Conservation (phyloP, 305 asterid species). For the Fraxinus baroniana region DNA sequence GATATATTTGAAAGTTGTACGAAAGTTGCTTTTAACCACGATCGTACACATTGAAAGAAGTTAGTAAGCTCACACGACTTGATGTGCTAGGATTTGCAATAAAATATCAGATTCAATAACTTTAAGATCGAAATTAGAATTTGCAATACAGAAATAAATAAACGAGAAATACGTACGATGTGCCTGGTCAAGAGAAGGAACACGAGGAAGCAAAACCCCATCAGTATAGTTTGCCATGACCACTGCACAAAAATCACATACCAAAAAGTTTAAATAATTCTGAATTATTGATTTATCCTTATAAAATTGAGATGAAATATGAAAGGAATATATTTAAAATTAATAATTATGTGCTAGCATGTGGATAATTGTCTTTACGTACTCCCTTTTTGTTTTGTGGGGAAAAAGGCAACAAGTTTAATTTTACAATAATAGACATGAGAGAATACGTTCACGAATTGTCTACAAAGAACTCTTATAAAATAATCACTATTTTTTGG, state of each 20-base stretch:
- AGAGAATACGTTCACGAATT: background rate
- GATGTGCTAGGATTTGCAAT: background rate
- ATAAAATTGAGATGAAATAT: background rate
- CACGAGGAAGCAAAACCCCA: constrained; percentile 77
- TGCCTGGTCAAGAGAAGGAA: constrained; percentile 75
- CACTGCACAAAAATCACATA: constrained; percentile 53
- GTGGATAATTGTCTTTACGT: constrained; percentile 32
- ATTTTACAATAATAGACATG: constrained; percentile 16
- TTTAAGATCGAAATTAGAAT: background rate
- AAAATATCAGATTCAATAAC: background rate
- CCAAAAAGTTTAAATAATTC: background rate
- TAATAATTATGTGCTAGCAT: constrained; percentile 28
- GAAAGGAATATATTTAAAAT: constrained; percentile 9
- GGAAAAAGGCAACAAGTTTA: constrained; percentile 9
- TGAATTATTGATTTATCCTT: background rate
- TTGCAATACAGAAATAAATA: background rate
- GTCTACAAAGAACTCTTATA: background rate
- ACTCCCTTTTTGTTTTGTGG: constrained; percentile 12
- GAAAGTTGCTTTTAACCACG: background rate
- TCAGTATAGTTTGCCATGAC: constrained; percentile 91
- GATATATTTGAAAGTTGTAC: background rate
- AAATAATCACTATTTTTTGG: background rate
- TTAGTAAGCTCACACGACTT: background rate
- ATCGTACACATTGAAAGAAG: background rate
- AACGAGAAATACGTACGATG: constrained; percentile 46